Evolutionary conservation across 805 yeast species (phyloP), one percentile per base, ranked within the genome.

Genomic region (Zygosaccharomyces gambellarensis): DNA sequence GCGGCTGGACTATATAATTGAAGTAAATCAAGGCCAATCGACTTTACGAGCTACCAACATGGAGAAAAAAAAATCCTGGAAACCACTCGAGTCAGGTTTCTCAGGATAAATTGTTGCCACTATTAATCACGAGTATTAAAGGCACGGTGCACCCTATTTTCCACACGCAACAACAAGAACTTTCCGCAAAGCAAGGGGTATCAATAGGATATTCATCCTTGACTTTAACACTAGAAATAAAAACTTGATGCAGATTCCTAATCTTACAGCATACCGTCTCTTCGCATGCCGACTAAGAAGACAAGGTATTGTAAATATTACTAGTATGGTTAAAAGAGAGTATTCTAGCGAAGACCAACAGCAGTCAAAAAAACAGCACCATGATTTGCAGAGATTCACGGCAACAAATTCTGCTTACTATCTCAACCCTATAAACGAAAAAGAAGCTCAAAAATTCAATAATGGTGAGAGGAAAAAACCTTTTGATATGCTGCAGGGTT

Each of bases 401-500:
- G 14, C 36, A n/a, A n/a, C 36, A 14, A 14, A n/a, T 31, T 31
- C 36, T 7, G 32, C 45, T 12, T 58, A 56, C 43, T 58, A 58
- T 39, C 54, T 45, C 8, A 48, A 54, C 21, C 60, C 61, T 1
- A 50, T 58, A 7, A 51, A 50, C 10, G 47, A 52, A 32, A 44
- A 46, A 29, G 45, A 49, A 19, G 61, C 61, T 6, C 54, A 55
- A 36, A 49, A 50, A 38, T 57, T 54, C 36, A 57, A 56, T 39
- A 54, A 56, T 34, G 52, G 52, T 25, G 43, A 49, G 25, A 46
- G 57, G 22, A 28, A 36, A 22, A 59, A 50, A 43, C 62, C 62
- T 1, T 45, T 55, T 12, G 54, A 50, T 8, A 6, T 51, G 8
- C 39, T 59, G 28, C 49, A 52, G 21, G 31, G 48, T 19, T 29